phyloP scores from a whole-genome alignment of 1,284 basidiomycete genomes.

The Leccinum solheimii region DNA sequence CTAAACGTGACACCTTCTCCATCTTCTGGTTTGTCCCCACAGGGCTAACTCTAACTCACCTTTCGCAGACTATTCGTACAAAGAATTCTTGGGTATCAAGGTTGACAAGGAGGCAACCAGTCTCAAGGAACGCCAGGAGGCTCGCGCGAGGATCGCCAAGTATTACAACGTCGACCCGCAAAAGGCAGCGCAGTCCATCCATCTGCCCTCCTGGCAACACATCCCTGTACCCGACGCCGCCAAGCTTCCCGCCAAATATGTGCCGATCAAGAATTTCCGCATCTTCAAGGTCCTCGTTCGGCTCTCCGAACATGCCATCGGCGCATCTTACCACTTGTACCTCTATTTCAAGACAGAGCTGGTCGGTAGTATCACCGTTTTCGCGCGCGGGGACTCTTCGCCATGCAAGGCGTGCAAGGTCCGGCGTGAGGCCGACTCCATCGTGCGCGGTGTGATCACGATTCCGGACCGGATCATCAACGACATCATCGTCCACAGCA shows the following conservation, averaged over 20 bases:
- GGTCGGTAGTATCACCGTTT: slow-evolving; percentile 24
- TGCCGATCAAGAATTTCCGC: slow-evolving; percentile 22
- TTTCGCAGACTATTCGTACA: slow-evolving; percentile 26
- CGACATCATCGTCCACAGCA: slow-evolving; percentile 19
- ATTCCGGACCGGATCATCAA: slow-evolving; percentile 20
- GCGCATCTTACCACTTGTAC: slow-evolving; percentile 21
- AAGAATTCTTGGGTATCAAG: slow-evolving; percentile 26
- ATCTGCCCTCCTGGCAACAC: slow-evolving; percentile 18
- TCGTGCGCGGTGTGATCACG: slow-evolving; percentile 25
- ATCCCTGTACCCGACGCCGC: slow-evolving; percentile 13
- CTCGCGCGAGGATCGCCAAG: slow-evolving; percentile 21
- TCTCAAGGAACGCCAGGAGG: slow-evolving; percentile 17
- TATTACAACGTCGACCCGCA: slow-evolving; percentile 26
- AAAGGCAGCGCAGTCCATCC: slow-evolving; percentile 1
- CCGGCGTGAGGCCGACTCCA: slow-evolving; percentile 17
- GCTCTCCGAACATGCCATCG: slow-evolving; percentile 28
- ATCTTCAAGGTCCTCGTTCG: slow-evolving; percentile 25
- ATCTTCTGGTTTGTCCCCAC: neutral
- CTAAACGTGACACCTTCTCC: slow-evolving; percentile 14
- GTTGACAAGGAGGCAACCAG: slow-evolving; percentile 18
- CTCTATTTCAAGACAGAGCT: slow-evolving; percentile 18
- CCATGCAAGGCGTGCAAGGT: slow-evolving; percentile 26
- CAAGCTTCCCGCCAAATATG: slow-evolving; percentile 17
- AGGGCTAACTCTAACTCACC: neutral
- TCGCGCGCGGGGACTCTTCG: slow-evolving; percentile 20